Conservation (phyloP, 352 stramenopile genomes). For the Nothophytophthora sp. region DNA sequence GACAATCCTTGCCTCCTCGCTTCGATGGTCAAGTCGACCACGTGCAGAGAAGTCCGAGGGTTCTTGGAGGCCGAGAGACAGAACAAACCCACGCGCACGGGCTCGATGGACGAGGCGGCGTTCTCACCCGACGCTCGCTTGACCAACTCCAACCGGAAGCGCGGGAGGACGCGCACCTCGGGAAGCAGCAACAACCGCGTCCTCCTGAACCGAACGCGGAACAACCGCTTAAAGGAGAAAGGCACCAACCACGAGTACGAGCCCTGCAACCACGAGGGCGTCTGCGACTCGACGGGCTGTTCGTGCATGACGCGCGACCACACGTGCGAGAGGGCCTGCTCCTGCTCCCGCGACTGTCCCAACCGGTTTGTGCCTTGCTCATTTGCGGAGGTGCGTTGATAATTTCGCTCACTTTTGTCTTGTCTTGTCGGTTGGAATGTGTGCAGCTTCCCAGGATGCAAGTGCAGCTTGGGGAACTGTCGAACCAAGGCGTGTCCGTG, state of each 20-base stretch:
- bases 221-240: conserved; percentile 68
- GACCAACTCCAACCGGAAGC: conserved; percentile 46
- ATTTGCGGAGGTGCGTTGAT: background rate
- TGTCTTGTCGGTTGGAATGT: background rate
- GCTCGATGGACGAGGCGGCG: conserved; percentile 28
- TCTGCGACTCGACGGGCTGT: conserved; percentile 51
- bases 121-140: conserved; percentile 43
- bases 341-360: conserved; percentile 73
- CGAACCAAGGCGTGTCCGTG: conserved; percentile 65
- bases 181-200: conserved; percentile 65
- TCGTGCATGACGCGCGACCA: conserved; percentile 81
- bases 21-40: conserved; percentile 52
- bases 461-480: conserved; percentile 58
- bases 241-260: conserved; percentile 73
- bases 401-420: conserved; percentile 5
- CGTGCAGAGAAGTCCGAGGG: conserved; percentile 53
- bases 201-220: conserved; percentile 59
- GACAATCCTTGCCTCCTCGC: conserved; percentile 74
- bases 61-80: conserved; percentile 51
- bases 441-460: conserved; percentile 51
- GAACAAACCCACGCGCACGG: conserved; percentile 16
- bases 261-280: conserved; percentile 76
- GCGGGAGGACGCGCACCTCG: conserved; percentile 22
- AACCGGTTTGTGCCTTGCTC: conserved; percentile 46
- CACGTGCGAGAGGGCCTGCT: conserved; percentile 83